Percentiles rank a stretch among this genome's conserved stretches.
phyloP scores from a whole-genome alignment of 2,329 filamentous ascomycete genomes.

The Fusarium tupiense region DNA sequence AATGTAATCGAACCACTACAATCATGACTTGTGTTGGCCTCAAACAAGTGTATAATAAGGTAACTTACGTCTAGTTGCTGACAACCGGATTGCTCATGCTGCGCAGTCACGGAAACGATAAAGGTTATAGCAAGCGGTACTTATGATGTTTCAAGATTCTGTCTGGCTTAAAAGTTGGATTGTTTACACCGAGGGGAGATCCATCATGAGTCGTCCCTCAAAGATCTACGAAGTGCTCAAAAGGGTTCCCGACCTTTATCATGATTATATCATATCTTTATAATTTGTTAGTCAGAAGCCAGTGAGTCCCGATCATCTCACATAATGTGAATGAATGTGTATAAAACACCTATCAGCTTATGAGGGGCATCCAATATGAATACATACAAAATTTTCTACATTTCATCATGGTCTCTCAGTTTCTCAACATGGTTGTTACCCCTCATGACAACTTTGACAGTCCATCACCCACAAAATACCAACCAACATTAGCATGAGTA shows the following conservation, averaged over 20 bases:
- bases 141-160: background rate
- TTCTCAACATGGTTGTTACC: background rate
- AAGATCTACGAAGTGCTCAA: background rate
- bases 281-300: background rate
- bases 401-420: background rate
- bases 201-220: background rate
- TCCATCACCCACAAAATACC: background rate
- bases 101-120: background rate
- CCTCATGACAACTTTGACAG: background rate
- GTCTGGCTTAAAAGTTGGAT: background rate
- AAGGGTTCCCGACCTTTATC: background rate
- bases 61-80: background rate
- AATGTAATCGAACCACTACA: background rate
- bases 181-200: background rate
- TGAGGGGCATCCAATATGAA: background rate
- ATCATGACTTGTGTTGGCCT: background rate
- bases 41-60: background rate
- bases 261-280: background rate
- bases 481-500: background rate
- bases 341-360: background rate
- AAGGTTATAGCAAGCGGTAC: background rate
- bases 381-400: background rate
- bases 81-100: background rate
- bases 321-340: background rate
- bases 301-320: background rate